phyloP scores from a whole-genome alignment of 495 filamentous ascomycete genomes.

The Articulospora tetracladia region DNA sequence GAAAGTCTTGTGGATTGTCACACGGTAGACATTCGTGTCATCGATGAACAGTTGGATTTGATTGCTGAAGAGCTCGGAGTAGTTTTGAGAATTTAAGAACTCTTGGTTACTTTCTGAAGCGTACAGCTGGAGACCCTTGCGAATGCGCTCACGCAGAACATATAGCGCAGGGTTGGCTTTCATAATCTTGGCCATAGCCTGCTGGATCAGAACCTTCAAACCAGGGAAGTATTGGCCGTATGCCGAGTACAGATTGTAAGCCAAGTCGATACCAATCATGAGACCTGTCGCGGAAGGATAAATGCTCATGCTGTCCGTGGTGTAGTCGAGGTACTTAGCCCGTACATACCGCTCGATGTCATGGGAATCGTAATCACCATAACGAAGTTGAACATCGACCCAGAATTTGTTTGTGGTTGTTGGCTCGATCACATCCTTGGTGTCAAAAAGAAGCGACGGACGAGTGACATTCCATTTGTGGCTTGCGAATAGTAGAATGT shows the following conservation, averaged over 20 bases:
- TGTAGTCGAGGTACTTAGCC: conserved; percentile 99
- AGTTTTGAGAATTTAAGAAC: conserved; percentile 99
- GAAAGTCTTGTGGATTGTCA: conserved; percentile 99
- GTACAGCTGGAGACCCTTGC: conserved; percentile 97
- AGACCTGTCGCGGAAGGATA: conserved; percentile 97
- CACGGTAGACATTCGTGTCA: conserved; percentile 98
- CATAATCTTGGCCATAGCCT: conserved; percentile 99
- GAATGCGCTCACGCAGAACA: conserved; percentile 94
- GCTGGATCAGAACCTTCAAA: conserved; percentile 91
- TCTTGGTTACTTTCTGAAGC: conserved; percentile 99
- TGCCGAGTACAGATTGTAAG: conserved; percentile 97
- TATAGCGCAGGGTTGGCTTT: conserved; percentile 98
- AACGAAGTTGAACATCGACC: conserved; percentile 96
- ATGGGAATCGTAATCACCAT: conserved; percentile 98
- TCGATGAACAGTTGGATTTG: conserved; percentile 99
- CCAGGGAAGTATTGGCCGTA: conserved; percentile 99
- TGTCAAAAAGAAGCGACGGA: conserved; percentile 91
- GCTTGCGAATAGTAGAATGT: conserved; percentile 95
- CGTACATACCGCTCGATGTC: conserved; percentile 98
- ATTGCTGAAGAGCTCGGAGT: conserved; percentile 98
- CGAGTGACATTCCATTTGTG: conserved; percentile 99
- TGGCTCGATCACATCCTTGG: conserved; percentile 91
- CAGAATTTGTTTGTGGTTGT: conserved; percentile 99
- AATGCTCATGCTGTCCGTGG: conserved; percentile 97
- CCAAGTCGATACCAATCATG: conserved; percentile 98